Percentiles rank a stretch among this genome's conserved stretches.
Evolutionary conservation across 129 eudicot genomes (phyloP).

Genomic region (Calendula officinalis): DNA sequence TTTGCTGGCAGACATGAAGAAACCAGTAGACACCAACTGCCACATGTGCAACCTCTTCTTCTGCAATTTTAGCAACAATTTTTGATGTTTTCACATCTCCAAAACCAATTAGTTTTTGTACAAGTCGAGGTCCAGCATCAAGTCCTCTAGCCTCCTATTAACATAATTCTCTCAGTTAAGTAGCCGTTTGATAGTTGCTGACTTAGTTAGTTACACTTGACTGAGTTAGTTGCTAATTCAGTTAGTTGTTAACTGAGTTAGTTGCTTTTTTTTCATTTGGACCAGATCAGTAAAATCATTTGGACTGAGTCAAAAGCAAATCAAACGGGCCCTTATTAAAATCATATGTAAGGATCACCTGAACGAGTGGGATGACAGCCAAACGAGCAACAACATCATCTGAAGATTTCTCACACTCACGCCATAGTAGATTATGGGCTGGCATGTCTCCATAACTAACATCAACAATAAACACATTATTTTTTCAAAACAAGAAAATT

Average conservation of each 20-base stretch:
- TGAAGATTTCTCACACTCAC: conserved; percentile 85
- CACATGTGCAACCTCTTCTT: conserved; percentile 98
- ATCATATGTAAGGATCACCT: conserved; percentile 39
- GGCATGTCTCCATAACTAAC: conserved; percentile 96
- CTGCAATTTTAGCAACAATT: conserved; percentile 82
- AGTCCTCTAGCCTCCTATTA: conserved; percentile 94
- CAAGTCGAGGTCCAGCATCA: conserved; percentile 97
- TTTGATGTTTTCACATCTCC: conserved; percentile 84
- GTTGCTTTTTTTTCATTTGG: too few species aligned
- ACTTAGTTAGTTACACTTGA: too few species aligned
- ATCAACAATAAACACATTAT: neutral
- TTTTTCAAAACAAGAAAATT: neutral
- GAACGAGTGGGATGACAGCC: conserved; percentile 93
- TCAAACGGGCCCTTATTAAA: too few species aligned
- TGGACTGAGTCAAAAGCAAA: too few species aligned
- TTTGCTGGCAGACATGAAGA: conserved; percentile 64
- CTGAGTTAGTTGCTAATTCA: too few species aligned
- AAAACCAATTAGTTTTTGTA: conserved; percentile 70
- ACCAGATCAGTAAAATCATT: too few species aligned
- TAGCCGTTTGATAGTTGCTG: too few species aligned
- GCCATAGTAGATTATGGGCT: conserved; percentile 93
- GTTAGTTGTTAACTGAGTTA: too few species aligned
- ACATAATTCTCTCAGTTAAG: neutral
- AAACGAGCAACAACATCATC: conserved; percentile 88
- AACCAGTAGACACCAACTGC: conserved; percentile 98